These are phyloP conservation scores for Crithidia mellificae DNA, from an alignment of 208 protist genomes.

Conservation along the genomic window DNA sequence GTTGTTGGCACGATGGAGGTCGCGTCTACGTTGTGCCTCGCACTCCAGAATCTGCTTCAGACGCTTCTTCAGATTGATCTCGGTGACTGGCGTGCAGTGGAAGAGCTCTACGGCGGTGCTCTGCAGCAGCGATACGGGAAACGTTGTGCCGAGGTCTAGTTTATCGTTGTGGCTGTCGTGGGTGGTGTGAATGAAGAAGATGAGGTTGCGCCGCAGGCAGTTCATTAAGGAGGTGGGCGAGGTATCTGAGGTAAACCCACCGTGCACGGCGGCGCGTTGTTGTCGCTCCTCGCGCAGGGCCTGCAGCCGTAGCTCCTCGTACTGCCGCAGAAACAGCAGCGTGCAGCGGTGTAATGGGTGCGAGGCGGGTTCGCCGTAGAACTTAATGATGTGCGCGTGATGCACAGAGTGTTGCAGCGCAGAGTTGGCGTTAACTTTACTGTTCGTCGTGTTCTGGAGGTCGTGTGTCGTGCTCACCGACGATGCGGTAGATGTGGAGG, in stretches of 20 bases:
- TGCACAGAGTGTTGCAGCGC: too few species aligned
- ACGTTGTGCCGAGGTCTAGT: conserved; percentile 46
- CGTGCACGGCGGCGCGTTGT: neutral
- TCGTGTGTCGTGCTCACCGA: too few species aligned
- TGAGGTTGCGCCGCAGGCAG: conserved; percentile 46
- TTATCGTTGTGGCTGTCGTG: conserved; percentile 89
- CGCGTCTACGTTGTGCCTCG: conserved; percentile 10
- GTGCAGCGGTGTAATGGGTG: conserved; percentile 52
- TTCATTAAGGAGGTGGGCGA: too few species aligned
- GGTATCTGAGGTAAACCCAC: too few species aligned
- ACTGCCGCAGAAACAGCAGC: conserved; percentile 57
- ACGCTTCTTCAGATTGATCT: conserved; percentile 59
- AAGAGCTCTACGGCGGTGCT: conserved; percentile 57
- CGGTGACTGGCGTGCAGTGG: conserved; percentile 77
- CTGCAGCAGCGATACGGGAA: conserved; percentile 53
- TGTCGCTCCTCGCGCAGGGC: conserved; percentile 5
- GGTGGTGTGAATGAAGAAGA: conserved; percentile 81
- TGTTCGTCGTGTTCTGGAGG: too few species aligned
- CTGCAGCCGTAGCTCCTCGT: conserved; percentile 32
- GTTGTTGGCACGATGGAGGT: neutral
- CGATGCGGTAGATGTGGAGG: too few species aligned
- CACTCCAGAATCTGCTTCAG: conserved; percentile 42
- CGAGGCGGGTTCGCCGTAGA: conserved; percentile 66
- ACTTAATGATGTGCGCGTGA: conserved; percentile 52
- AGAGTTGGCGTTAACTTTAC: too few species aligned